These are phyloP conservation scores for Drosera capensis DNA, from an alignment of 148 eudicot species.

Conservation along the genomic window DNA sequence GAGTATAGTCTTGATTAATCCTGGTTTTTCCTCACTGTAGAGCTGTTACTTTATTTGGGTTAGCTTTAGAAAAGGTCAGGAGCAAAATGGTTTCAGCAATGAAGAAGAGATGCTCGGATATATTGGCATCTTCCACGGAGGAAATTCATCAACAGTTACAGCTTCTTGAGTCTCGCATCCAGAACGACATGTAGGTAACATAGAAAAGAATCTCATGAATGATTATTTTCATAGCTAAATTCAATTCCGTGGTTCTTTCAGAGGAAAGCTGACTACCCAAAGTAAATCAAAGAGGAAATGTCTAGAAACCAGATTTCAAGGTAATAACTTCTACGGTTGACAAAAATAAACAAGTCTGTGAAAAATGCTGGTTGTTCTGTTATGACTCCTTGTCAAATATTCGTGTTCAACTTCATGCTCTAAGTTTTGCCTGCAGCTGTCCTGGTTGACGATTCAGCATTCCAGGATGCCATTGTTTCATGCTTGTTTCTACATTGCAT, in stretches of 20 bases:
- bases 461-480: neutral
- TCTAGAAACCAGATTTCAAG: neutral
- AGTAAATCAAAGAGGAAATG: neutral
- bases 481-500: neutral
- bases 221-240: neutral
- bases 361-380: neutral
- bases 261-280: neutral
- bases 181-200: neutral
- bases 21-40: neutral
- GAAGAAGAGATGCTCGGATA: neutral
- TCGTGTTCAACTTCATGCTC: neutral
- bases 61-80: neutral
- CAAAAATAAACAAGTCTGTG: no score
- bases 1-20: neutral
- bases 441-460: no score
- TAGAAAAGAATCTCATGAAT: neutral
- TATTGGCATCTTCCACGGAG: neutral
- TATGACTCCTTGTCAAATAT: neutral
- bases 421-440: no score
- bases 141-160: neutral
- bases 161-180: neutral
- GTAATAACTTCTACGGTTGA: no score
- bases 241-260: neutral
- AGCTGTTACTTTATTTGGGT: neutral
- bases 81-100: neutral